Conservation (phyloP, 345 rosid species). For the Murraya paniculata region DNA sequence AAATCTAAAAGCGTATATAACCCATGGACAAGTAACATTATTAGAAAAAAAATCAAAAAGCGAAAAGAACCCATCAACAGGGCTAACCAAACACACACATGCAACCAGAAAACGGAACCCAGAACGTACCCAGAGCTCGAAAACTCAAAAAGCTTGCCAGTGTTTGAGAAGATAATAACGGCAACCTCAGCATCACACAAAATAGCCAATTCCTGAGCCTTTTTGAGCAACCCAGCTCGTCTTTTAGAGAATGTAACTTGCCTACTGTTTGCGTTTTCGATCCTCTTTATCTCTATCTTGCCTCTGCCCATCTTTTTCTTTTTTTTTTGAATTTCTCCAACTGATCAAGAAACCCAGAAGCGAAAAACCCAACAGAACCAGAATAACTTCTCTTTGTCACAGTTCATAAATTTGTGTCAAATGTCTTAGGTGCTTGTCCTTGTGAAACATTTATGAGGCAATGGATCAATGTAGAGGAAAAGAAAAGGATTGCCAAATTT, state of each 20-base stretch:
- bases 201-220: constrained; percentile 83
- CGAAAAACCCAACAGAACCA: background rate
- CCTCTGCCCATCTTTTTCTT: constrained; percentile 71
- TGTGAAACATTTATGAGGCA: background rate
- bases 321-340: background rate
- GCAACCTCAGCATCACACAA: constrained; percentile 97
- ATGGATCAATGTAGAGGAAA: background rate
- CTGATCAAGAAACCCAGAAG: constrained; percentile 4
- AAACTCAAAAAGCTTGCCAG: constrained; percentile 91
- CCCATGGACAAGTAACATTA: background rate
- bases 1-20: background rate
- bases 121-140: constrained; percentile 64
- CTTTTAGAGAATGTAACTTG: constrained; percentile 97
- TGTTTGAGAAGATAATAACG: constrained; percentile 82
- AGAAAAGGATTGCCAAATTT: constrained; percentile 34
- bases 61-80: background rate
- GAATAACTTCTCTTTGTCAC: background rate
- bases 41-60: constrained; percentile 11
- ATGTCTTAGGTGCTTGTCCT: background rate
- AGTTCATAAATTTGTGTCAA: background rate
- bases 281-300: constrained; percentile 90
- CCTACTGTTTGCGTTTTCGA: constrained; percentile 91
- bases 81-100: constrained; percentile 9
- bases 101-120: background rate
- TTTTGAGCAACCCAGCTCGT: constrained; percentile 84